Evolutionary conservation across 2,329 filamentous ascomycete species (phyloP), one percentile per base, ranked within the genome.

Genomic region (Trichoderma harzianum): DNA sequence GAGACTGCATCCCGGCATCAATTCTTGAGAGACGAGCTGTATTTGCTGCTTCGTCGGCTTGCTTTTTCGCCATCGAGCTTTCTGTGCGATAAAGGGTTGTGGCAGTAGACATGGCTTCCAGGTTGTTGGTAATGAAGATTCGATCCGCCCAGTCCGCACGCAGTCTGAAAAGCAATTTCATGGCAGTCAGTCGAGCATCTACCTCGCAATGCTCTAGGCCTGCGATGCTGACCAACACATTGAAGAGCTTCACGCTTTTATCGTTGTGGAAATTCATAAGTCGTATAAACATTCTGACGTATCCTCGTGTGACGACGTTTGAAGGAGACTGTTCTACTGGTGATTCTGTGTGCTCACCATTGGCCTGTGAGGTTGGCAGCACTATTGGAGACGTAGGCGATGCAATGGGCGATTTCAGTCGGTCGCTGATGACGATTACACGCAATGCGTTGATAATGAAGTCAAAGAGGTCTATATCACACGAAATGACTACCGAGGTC

Each of bases 131-230:
- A 68, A 97, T 84, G 72, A 92, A 93, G 5, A 98, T 87, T 58
- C 91, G 88, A 75, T 95, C 89, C 11, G 92, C 89, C 79, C 92
- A 93, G 80, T 97, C 94, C 26, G 94, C 93, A 72, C 95, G 89
- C 34, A 98, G 83, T 57, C 95, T 90, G 78, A 97, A 95, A 2
- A 98, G 84, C 57, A 95, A 82, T 77, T 93, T 94, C 85, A 95
- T 89, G 3, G 91, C 90, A 14, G 90, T 91, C 30, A 96, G 83
- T 7, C 93, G 90, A 66, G 92, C 90, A 80, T 93, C 90, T 7
- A 87, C 84, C 72, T 92, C 91, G 73, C 87, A 89, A 36, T 86
- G 83, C 32, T 84, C 85, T 18, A 87, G 87, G 74, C 86, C 87
- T 7, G 87, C 89, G 75, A 94, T 89, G 67, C 85, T 84, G 55